phyloP scores from a whole-genome alignment of 1,284 basidiomycete genomes.

The Marasmius sp. region DNA sequence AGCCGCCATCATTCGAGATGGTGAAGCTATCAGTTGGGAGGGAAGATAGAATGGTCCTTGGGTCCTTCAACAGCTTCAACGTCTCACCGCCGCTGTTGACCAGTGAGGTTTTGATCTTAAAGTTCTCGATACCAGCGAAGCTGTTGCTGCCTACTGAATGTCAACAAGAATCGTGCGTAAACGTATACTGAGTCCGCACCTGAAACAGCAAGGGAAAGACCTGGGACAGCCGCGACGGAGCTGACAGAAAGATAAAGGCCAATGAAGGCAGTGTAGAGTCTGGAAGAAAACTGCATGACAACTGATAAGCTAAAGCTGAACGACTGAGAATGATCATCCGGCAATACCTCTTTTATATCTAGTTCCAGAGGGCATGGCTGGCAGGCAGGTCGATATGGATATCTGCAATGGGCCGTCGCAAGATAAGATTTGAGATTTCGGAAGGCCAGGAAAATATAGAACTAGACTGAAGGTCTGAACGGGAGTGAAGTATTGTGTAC shows the following conservation, averaged over 20 bases:
- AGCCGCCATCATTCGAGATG: conserved; percentile 36
- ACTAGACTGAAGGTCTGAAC: too few relatives aligned
- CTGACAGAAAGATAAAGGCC: conserved; percentile 32
- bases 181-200: conserved; percentile 3
- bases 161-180: not conserved
- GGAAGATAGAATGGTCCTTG: conserved; percentile 36
- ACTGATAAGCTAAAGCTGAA: too few relatives aligned
- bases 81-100: conserved; percentile 49
- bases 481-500: too few relatives aligned
- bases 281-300: conserved; percentile 26
- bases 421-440: too few relatives aligned
- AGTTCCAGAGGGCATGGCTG: too few relatives aligned
- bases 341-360: too few relatives aligned
- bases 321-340: too few relatives aligned
- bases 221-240: too few relatives aligned
- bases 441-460: too few relatives aligned
- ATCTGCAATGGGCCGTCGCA: too few relatives aligned
- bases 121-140: conserved; percentile 38
- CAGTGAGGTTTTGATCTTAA: conserved; percentile 40
- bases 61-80: conserved; percentile 47
- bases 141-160: conserved; percentile 30
- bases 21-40: conserved; percentile 43
- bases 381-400: too few relatives aligned
- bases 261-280: conserved; percentile 27
- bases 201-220: too few relatives aligned